Evolutionary conservation across 805 yeast species (phyloP).

Genomic region (Kazachstania bromeliacearum): DNA sequence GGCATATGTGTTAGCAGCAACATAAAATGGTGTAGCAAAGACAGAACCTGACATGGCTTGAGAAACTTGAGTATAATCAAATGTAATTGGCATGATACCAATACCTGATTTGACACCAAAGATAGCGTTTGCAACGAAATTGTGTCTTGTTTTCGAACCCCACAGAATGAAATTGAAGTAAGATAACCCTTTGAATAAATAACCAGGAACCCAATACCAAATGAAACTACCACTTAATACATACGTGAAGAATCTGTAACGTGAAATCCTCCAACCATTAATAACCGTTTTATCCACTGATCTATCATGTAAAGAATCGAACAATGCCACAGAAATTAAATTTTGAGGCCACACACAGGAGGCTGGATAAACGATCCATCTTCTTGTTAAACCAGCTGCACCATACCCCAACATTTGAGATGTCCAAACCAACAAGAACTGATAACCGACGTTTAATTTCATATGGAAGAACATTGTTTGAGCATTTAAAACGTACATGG

Average conservation of each 20-base stretch:
- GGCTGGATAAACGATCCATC: slow-evolving; percentile 51
- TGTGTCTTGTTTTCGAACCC: slow-evolving; percentile 33
- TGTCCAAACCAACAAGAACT: slow-evolving; percentile 41
- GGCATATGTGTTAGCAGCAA: slow-evolving; percentile 33
- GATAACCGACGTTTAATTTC: slow-evolving; percentile 40
- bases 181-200: slow-evolving; percentile 48
- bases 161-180: slow-evolving; percentile 42
- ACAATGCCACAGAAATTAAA: slow-evolving; percentile 48
- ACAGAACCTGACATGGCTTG: slow-evolving; percentile 45
- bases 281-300: slow-evolving; percentile 35
- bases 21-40: slow-evolving; percentile 44
- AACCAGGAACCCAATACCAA: slow-evolving; percentile 64
- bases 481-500: slow-evolving; percentile 46
- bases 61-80: slow-evolving; percentile 51
- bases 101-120: slow-evolving; percentile 52
- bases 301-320: slow-evolving; percentile 40
- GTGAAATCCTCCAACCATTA: slow-evolving; percentile 51
- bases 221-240: slow-evolving; percentile 37
- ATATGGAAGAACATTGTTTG: slow-evolving; percentile 37
- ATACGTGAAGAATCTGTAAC: slow-evolving; percentile 40
- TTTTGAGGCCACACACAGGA: slow-evolving; percentile 57
- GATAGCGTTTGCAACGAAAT: slow-evolving; percentile 49
- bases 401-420: slow-evolving; percentile 62
- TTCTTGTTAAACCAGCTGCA: slow-evolving; percentile 51
- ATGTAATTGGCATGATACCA: slow-evolving; percentile 46